Evolutionary conservation across 352 stramenopile species (phyloP), one percentile per base, ranked within the genome.

Genomic region (Phytophthora europaea): DNA sequence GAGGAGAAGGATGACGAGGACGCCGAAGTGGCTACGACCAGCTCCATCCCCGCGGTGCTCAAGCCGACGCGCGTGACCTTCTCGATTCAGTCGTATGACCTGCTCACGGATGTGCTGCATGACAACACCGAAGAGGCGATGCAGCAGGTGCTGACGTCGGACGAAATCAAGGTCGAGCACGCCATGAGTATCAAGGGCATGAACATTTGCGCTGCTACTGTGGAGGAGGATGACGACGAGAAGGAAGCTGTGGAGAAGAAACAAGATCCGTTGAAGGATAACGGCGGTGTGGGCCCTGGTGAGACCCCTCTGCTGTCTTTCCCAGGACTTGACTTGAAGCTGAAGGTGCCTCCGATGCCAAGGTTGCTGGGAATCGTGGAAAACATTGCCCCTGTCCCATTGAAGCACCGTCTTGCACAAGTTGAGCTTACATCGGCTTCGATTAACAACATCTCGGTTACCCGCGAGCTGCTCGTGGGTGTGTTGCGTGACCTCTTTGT

Each of bases 281-380:
- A 70, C 3, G 61, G 40, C 8, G 71, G 61, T 18, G n/a, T 79
- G 18, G 56, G 58, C 10, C 73, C 73, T 43, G 60, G 67, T 5
- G 71, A 85, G 12, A 75, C 73, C 4, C 61, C 72, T 8, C 36
- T 91, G 54, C 51, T 91, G 51, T 74, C 66, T 13, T 82, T 88
- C 13, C 71, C 81, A 10, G 72, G 70, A 4, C 43, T 92, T 9
- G 70, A 81, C 18, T 61, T 91, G 28, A 87, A 83, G 52, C 61
- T 89, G 13, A 84, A 83, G 23, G 73, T 92, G 15, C 81, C 84
- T 3, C 81, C 84, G 10, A 89, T 92, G 69, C 72, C 73, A n/a
- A 74, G 83, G 26, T 61, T 90, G 47, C 72, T 92, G 26, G 79
- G 76, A 10, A 79, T 92, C 52, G 84, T 92, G n/a, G 79, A 89